phyloP scores from a whole-genome alignment of 768 basidiomycete genomes.

The Lactarius indigo region DNA sequence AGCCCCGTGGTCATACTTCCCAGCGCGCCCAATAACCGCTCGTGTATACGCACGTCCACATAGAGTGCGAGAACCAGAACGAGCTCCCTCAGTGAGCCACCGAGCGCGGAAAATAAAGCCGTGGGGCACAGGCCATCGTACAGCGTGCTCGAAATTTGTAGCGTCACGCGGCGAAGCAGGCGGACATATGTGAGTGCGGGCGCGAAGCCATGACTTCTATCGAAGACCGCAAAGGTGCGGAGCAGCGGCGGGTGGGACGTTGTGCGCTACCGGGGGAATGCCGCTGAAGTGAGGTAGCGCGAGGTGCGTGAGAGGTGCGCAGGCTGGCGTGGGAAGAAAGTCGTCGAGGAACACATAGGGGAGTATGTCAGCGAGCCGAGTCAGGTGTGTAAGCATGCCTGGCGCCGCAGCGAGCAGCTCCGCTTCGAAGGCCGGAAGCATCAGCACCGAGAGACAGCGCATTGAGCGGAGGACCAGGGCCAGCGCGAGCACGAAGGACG shows the following conservation, averaged over 20 bases:
- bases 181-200: slow-evolving; percentile 32
- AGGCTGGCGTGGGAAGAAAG: slow-evolving; percentile 24
- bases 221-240: too few species aligned
- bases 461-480: too few species aligned
- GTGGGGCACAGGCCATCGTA: slow-evolving; percentile 36
- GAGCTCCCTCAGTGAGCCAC: slow-evolving; percentile 22
- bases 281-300: slow-evolving; percentile 17
- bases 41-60: slow-evolving; percentile 32
- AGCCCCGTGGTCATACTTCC: slow-evolving; percentile 30
- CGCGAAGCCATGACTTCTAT: slow-evolving; percentile 27
- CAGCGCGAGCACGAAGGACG: too few species aligned
- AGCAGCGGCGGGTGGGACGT: too few species aligned
- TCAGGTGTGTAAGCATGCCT: too few species aligned
- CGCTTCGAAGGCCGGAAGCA: too few species aligned
- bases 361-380: too few species aligned
- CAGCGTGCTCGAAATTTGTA: slow-evolving; percentile 33
- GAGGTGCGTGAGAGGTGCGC: slow-evolving; percentile 24
- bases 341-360: too few species aligned
- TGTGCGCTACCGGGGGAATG: too few species aligned
- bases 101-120: slow-evolving; percentile 30
- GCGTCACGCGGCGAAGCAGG: slow-evolving; percentile 27
- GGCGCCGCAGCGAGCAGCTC: too few species aligned
- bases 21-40: slow-evolving; percentile 32
- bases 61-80: slow-evolving; percentile 23
- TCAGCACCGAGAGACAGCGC: too few species aligned